phyloP scores from a whole-genome alignment of 1,284 basidiomycete genomes.

The Tilletia indica region DNA sequence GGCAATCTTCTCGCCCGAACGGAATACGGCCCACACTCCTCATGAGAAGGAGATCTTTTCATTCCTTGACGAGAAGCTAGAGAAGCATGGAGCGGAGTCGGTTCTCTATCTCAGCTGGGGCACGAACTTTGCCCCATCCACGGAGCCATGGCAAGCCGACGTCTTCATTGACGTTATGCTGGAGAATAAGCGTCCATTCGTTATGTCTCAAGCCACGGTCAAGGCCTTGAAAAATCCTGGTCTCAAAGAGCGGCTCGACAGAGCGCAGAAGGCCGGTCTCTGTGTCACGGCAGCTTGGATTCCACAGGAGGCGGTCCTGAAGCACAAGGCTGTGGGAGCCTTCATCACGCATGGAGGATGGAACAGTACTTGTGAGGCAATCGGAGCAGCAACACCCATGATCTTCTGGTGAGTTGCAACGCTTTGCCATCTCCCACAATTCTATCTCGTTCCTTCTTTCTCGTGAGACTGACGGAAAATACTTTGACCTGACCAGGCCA shows the following conservation, averaged over 20 bases:
- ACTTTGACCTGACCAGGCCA: neutral
- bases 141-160: neutral
- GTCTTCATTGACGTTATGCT: conserved; percentile 5
- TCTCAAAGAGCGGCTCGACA: neutral
- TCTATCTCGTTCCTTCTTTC: too few species aligned
- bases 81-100: neutral
- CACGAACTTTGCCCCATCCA: neutral
- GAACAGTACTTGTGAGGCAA: conserved; percentile 1
- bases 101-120: neutral
- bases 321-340: neutral
- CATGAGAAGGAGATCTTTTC: neutral
- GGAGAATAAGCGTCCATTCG: conserved; percentile 5
- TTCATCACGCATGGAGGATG: conserved; percentile 12
- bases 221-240: neutral
- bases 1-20: too few species aligned
- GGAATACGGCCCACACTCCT: too few species aligned
- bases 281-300: neutral
- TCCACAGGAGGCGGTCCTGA: neutral
- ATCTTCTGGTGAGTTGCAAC: conserved; percentile 2
- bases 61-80: neutral
- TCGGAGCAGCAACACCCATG: neutral
- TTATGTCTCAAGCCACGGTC: neutral
- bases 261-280: neutral
- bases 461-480: too few species aligned
- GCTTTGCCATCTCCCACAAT: too few species aligned